Conservation (phyloP, 495 filamentous ascomycete genomes). For the Hypoxylon lienhwacheense region DNA sequence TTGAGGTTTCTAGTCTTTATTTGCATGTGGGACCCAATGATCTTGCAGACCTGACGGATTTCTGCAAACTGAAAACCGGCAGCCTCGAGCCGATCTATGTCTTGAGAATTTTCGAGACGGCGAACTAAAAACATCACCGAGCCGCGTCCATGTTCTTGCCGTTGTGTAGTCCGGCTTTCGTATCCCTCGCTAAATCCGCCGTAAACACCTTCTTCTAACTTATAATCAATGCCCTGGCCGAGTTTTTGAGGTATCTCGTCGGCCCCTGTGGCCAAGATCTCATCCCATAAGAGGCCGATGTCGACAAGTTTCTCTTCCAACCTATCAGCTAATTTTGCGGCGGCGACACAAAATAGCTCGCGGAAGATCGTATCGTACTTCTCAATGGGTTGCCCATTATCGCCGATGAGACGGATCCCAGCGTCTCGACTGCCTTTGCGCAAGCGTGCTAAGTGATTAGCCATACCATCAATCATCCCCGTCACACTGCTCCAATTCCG, state of each 20-base stretch:
- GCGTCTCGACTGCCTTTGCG: constrained; percentile 31
- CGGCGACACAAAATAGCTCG: constrained; percentile 84
- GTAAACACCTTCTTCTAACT: constrained; percentile 13
- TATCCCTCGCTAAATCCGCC: constrained; percentile 11
- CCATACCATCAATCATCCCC: constrained; percentile 71
- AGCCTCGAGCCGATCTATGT: constrained; percentile 63
- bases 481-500: constrained; percentile 71
- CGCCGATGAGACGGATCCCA: constrained; percentile 42
- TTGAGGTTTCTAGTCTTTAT: constrained; percentile 59
- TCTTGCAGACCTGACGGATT: constrained; percentile 65
- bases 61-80: constrained; percentile 77
- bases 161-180: constrained; percentile 9
- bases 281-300: constrained; percentile 76
- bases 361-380: constrained; percentile 78
- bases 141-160: constrained; percentile 59
- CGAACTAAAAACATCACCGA: constrained; percentile 83
- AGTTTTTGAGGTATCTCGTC: constrained; percentile 11
- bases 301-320: constrained; percentile 63
- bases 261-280: constrained; percentile 67
- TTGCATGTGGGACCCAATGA: constrained; percentile 71
- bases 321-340: constrained; percentile 67
- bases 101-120: constrained; percentile 55
- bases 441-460: constrained; percentile 54
- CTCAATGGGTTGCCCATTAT: constrained; percentile 53
- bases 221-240: background rate